Evolutionary conservation across 768 basidiomycete genomes (phyloP), one percentile per base, ranked within the genome.

Genomic region (Lactarius hatsudake): DNA sequence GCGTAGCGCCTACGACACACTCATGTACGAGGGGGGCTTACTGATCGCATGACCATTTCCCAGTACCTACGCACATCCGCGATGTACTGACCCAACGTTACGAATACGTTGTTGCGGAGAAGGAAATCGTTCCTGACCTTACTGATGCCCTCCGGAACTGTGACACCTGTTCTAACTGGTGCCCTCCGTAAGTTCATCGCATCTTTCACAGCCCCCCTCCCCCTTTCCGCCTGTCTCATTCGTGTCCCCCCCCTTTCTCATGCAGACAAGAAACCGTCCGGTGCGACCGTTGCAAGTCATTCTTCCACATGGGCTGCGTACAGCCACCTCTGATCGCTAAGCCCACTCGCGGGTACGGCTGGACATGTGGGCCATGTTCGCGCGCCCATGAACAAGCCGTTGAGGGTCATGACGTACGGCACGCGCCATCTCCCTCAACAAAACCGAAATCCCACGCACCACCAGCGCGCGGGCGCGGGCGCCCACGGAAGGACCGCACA

Each of bases 351-450:
- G 96, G 96, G 55, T 98, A 98, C 78, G 94, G 93, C 26, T 98
- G 96, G 96, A 94, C 94, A 12, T 98, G 96, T 73, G 92, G 93
- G 0, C 93, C 94, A 1, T 98, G 96, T 76, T 91, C 94, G 13
- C 85, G 87, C 62, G 85, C 85, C 71, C 91, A 96, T 74, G 94
- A 94, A 72, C 90, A 94, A 72, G 87, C 91, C 74, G 90, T 94
- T 57, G 89, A 91, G 74, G 85, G 87, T 68, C 87, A 89, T 70
- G 87, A 88, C 34, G 82, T 86, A 58, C 67, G 75, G 23, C 87
- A 89, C 48, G 85, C 85, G 71, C 77, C 84, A 18, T 85, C 87
- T 38, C 66, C 73, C 23, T 71, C 77, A 7, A 79, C 79, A 38
- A 85, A 84, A 71, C 80, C 83, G 57, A 91, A 87, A 76, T 84